Base-by-base conservation (phyloP, 371 early-diverging fungal species). In the Entomophthora muscae region DNA sequence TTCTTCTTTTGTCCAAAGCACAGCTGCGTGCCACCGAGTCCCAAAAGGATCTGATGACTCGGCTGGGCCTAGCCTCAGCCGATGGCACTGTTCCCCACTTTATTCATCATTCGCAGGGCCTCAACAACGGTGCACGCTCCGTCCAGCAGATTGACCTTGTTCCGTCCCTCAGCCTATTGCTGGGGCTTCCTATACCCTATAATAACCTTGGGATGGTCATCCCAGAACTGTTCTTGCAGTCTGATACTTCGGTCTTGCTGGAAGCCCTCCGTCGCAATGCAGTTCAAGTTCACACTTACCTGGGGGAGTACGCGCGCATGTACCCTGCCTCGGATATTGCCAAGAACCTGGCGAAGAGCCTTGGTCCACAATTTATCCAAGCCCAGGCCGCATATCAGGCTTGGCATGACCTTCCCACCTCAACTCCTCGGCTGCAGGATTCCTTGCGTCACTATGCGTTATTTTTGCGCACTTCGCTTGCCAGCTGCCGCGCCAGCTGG, bases 71-170 rank as follows among this genome's bases (percentile, higher is more conserved):
- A 52, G 28, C 65, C 1, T 29, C 57, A 1, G 60, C 61, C 29
- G 54, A 66, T 10, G 23, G 2, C n/a, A 29, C 33, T 23, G 28
- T 28, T 23, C 17, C 27, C 12, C 60, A 42, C 1, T 24, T 22
- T 27, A 57, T 56, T 22, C 29, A 59, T 66, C 63, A 24, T 33
- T 33, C 61, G 31, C 67, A 29, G 26, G 63, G 26, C n/a, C 2
- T 7, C 27, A 66, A 67, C 66, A 62, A 56, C 24, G 61, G 42
- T 51, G 53, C n/a, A 52, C 74, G 81, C 17, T 73, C 78, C 0
- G 75, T 88, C 1, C 76, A 88, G 3, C 94, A 93, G 68, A 89
- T 93, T 64, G 88, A 93, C 67, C 69, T 91, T 3, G 88, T 89
- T 0, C 88, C 92, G 2, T 90, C 90, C 0, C 66, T 93, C 1